Evolutionary conservation across 2,329 filamentous ascomycete species (phyloP), one percentile per base, ranked within the genome.

Genomic region (Ceratocystis huliohia): DNA sequence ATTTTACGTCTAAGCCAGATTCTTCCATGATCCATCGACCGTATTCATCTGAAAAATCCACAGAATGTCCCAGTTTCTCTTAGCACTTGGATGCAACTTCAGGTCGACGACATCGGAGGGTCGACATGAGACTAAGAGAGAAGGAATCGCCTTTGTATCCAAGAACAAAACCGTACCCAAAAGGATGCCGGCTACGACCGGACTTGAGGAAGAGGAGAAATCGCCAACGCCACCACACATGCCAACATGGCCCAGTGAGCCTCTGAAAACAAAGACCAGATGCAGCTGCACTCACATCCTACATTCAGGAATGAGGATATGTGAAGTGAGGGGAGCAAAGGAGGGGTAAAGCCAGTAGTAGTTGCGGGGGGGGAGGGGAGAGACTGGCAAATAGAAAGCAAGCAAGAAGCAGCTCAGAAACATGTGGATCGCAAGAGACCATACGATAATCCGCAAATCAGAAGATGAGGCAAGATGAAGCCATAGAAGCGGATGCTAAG

Each of bases 311-410:
- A 48, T 22, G n/a, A n/a, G 7, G 8, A 50, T 41, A 13, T 41
- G 37, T 41, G 37, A 41, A 15, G 13, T 41, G 37, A 41, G 37
- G 13, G 37, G 37, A 41, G 37, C 37, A 59, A n/a, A 57, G 28
- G 53, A 57, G 17, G 53, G 22, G 48, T 41, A 41, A 41, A 41
- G 10, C 13, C 37, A 41, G 37, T 15, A 41, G 37, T 4, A 41
- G 37, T 41, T 50, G 48, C n/a, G 48, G 48, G 48, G 48, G n/a
- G 13, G 5, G 17, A 3, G n/a, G 48, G 22, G n/a, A 25, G 22
- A 25, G 56, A 15, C 28, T 59, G 28, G 56, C 56, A 59, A 59
- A 59, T 59, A 59, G 56, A 17, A 59, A 59, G 5, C 56, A 33
- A n/a, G 28, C 20, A 53, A 53, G 48, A 53, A 53, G 48, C 25